phyloP scores from a whole-genome alignment of 2,329 filamentous ascomycete genomes.

The Colletotrichum siamense region DNA sequence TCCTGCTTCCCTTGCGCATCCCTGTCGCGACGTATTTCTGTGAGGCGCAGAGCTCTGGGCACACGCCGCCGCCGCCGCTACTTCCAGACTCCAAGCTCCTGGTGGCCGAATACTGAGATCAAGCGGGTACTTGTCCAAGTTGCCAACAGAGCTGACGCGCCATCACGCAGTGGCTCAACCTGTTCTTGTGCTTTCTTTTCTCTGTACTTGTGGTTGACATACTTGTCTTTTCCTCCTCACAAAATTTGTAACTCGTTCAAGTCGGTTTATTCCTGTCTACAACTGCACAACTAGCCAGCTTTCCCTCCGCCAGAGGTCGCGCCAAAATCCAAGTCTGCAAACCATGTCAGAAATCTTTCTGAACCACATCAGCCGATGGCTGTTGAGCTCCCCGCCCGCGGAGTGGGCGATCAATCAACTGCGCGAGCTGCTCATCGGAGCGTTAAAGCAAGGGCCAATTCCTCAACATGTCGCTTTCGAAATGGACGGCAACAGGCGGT shows the following conservation, averaged over 20 bases:
- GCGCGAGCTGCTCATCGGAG: slow-evolving; percentile 85
- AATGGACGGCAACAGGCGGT: slow-evolving; percentile 97
- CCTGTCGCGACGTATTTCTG: slow-evolving; percentile 18
- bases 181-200: neutral
- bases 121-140: slow-evolving; percentile 15
- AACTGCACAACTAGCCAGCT: neutral
- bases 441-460: slow-evolving; percentile 87
- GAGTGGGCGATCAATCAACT: slow-evolving; percentile 86
- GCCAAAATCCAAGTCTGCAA: neutral
- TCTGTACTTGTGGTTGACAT: neutral
- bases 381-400: slow-evolving; percentile 86
- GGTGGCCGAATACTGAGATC: slow-evolving; percentile 1
- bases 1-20: slow-evolving; percentile 7
- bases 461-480: slow-evolving; percentile 98
- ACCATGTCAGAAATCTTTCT: slow-evolving; percentile 62
- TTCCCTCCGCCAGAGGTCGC: neutral
- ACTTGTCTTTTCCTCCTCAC: neutral
- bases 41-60: slow-evolving; percentile 23
- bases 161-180: slow-evolving; percentile 1
- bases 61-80: slow-evolving; percentile 18
- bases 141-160: slow-evolving; percentile 16
- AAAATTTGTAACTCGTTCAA: neutral
- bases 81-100: slow-evolving; percentile 15
- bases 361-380: slow-evolving; percentile 65
- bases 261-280: neutral